phyloP scores from a whole-genome alignment of 2,329 filamentous ascomycete genomes.

The Domatiomyces catenatus region DNA sequence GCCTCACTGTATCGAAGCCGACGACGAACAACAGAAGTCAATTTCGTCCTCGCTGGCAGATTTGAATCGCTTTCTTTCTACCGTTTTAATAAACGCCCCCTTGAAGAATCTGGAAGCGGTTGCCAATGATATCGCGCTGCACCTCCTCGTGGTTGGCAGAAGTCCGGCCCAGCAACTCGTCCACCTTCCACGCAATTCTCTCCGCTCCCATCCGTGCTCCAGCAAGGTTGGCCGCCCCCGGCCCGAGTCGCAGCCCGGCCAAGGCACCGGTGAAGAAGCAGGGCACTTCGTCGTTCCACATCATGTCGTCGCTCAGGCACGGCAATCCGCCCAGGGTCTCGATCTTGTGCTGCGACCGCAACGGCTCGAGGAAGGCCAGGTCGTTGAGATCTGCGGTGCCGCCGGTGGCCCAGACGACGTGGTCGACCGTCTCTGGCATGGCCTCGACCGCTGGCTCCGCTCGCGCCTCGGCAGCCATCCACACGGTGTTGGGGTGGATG shows the following conservation, averaged over 20 bases:
- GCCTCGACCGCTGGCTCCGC: conserved; percentile 40
- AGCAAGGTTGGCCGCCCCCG: conserved; percentile 57
- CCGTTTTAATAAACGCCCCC: no score
- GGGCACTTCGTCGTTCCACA: conserved; percentile 59
- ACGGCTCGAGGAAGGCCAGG: conserved; percentile 45
- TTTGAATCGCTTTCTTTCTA: not conserved
- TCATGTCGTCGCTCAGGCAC: conserved; percentile 58
- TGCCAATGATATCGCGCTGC: not conserved
- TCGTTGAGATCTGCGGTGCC: conserved; percentile 46
- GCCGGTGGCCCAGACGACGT: conserved; percentile 64
- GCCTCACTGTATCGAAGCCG: no score
- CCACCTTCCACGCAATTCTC: conserved; percentile 54
- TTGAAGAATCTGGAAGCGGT: not conserved
- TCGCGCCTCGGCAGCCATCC: conserved; percentile 29
- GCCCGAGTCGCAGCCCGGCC: conserved; percentile 53
- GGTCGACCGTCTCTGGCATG: conserved; percentile 40
- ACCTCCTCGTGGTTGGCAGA: not conserved
- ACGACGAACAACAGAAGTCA: no score
- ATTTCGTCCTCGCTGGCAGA: no score
- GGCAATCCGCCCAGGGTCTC: conserved; percentile 50
- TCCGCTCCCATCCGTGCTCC: conserved; percentile 60
- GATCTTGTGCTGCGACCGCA: conserved; percentile 47
- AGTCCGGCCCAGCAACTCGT: conserved; percentile 36
- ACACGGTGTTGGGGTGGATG: conserved; percentile 42
- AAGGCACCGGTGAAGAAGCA: conserved; percentile 56